phyloP scores from a whole-genome alignment of 208 protist species.

The Crithidia fasciculata region DNA sequence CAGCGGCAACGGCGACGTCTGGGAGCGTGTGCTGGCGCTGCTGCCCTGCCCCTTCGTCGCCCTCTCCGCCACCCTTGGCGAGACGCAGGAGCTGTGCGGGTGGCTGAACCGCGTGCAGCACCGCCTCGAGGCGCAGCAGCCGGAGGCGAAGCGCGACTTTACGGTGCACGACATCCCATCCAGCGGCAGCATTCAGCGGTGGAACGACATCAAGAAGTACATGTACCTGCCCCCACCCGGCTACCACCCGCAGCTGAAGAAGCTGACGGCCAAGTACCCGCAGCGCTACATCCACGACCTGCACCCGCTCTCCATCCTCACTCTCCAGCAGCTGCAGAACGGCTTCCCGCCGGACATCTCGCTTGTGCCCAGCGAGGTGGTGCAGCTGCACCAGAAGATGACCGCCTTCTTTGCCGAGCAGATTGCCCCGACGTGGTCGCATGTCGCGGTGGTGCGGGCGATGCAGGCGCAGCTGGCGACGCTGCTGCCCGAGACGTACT shows the following conservation, averaged over 20 bases:
- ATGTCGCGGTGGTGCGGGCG: conserved; percentile 46
- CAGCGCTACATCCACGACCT: conserved; percentile 77
- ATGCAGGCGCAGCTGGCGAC: conserved; percentile 46
- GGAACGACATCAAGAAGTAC: conserved; percentile 94
- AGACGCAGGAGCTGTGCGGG: conserved; percentile 87
- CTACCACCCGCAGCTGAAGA: conserved; percentile 59
- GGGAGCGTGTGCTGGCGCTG: conserved; percentile 94
- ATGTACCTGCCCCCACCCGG: conserved; percentile 80
- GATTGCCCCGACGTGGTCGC: conserved; percentile 50
- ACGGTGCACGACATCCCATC: conserved; percentile 78
- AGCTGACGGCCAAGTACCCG: conserved; percentile 70
- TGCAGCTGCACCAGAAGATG: conserved; percentile 88
- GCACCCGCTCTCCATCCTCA: conserved; percentile 89
- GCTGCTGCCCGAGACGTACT: conserved; percentile 84
- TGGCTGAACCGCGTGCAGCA: conserved; percentile 93
- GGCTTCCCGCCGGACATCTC: conserved; percentile 90
- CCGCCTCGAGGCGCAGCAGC: conserved; percentile 49
- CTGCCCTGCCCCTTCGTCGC: conserved; percentile 94
- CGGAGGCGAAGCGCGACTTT: conserved; percentile 59
- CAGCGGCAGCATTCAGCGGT: conserved; percentile 83
- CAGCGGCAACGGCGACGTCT: conserved; percentile 88
- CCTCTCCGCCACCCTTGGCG: conserved; percentile 95
- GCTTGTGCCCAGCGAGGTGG: conserved; percentile 86
- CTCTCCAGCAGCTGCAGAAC: conserved; percentile 74
- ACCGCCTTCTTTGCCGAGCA: conserved; percentile 43